Percentiles rank a stretch among this genome's conserved stretches.
phyloP scores from a whole-genome alignment of 768 basidiomycete species.

The Artomyces pyxidatus region DNA sequence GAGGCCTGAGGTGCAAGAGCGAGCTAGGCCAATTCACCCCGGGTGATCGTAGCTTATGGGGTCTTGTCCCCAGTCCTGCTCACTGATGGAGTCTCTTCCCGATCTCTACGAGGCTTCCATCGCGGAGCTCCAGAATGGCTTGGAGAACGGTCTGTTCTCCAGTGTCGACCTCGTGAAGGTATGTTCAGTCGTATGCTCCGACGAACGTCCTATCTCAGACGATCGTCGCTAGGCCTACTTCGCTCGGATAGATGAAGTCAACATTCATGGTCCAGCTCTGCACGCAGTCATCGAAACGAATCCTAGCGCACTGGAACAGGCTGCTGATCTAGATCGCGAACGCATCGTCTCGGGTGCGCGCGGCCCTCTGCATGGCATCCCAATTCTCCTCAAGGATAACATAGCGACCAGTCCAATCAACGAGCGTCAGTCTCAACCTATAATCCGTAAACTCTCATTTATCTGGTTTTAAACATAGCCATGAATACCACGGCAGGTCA shows the following conservation, averaged over 20 bases:
- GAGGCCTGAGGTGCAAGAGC: too few species aligned
- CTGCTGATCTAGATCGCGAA: constrained; percentile 23
- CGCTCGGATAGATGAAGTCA: constrained; percentile 36
- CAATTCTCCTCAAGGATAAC: constrained; percentile 29
- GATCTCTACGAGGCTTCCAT: constrained; percentile 35
- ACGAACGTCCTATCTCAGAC: too few species aligned
- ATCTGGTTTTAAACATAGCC: too few species aligned
- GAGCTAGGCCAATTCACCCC: too few species aligned
- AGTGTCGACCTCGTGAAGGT: constrained; percentile 36
- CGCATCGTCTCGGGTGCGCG: constrained; percentile 17
- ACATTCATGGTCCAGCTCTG: constrained; percentile 27
- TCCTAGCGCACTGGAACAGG: constrained; percentile 28
- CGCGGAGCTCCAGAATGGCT: constrained; percentile 30
- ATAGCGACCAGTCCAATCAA: too few species aligned
- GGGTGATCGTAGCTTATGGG: too few species aligned
- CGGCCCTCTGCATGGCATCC: constrained; percentile 26
- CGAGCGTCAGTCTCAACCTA: neutral
- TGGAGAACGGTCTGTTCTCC: constrained; percentile 28
- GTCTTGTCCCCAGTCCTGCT: too few species aligned
- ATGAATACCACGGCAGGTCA: constrained; percentile 32
- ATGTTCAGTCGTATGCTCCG: too few species aligned
- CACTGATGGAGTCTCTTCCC: too few species aligned
- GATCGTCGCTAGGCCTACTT: constrained; percentile 33
- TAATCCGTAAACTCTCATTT: too few species aligned
- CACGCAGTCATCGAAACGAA: constrained; percentile 34